A percentile compares a stretch with the other conserved stretches of the same genome.
phyloP scores from a whole-genome alignment of 306 rosid genomes.

The Herpetospermum pedunculosum region DNA sequence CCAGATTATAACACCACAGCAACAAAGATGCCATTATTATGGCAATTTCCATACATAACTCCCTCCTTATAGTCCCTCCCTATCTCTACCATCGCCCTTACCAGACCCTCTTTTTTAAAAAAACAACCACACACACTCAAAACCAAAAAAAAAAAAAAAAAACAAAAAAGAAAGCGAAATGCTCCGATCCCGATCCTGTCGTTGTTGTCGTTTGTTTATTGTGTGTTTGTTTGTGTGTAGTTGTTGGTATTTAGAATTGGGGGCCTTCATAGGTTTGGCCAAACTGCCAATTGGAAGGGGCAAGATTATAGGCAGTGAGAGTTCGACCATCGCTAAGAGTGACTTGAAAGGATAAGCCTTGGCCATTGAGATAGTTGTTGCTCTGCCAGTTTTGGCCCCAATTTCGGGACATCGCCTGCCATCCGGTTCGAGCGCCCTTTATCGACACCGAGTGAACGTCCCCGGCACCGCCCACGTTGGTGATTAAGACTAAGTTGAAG shows the following conservation, averaged over 20 bases:
- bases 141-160: background rate
- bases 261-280: slow-evolving; percentile 70
- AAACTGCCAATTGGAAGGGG: slow-evolving; percentile 68
- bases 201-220: background rate
- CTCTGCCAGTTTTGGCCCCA: slow-evolving; percentile 99
- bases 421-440: slow-evolving; percentile 67
- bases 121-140: slow-evolving; percentile 32
- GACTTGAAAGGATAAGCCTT: slow-evolving; percentile 72
- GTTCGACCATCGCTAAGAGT: slow-evolving; percentile 80
- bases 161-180: background rate
- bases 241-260: slow-evolving; percentile 32
- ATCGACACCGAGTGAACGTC: slow-evolving; percentile 82
- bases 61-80: too few species aligned
- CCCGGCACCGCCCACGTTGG: slow-evolving; percentile 91
- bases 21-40: slow-evolving; percentile 17
- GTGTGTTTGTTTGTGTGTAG: background rate
- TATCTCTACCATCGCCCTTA: background rate
- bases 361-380: slow-evolving; percentile 76
- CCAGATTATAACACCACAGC: slow-evolving; percentile 73
- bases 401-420: slow-evolving; percentile 90
- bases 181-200: background rate
- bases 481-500: slow-evolving; percentile 79
- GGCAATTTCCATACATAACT: slow-evolving; percentile 21
- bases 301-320: slow-evolving; percentile 43
- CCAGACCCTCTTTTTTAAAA: background rate